These are phyloP conservation scores for Rhododendron kiyosumense DNA, from an alignment of 148 eudicot genomes.

Conservation along the genomic window DNA sequence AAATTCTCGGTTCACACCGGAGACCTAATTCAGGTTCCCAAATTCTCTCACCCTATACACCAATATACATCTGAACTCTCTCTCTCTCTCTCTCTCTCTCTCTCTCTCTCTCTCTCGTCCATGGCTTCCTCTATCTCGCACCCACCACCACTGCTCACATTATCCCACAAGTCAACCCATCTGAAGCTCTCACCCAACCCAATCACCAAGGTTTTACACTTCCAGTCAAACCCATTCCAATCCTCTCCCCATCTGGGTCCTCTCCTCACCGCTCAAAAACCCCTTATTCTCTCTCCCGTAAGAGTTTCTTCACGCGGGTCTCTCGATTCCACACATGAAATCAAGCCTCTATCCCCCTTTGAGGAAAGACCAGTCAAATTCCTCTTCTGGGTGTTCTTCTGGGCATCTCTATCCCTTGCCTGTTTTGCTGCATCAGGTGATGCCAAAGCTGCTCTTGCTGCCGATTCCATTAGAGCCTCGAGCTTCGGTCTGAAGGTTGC, in stretches of 20 bases:
- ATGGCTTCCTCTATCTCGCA: conserved; percentile 22
- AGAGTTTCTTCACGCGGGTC: conserved; percentile 28
- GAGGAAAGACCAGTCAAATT: conserved; percentile 57
- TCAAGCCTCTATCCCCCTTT: conserved; percentile 12
- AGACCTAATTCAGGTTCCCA: neutral
- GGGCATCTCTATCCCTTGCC: conserved; percentile 76
- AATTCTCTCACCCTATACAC: neutral
- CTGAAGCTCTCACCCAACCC: conserved; percentile 9
- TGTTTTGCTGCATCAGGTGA: conserved; percentile 70
- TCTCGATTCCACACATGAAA: conserved; percentile 20
- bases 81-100: no score
- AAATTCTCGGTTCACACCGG: no score
- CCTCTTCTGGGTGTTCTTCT: conserved; percentile 63
- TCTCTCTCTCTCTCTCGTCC: conserved; percentile 23
- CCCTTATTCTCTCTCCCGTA: conserved; percentile 10
- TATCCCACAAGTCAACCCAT: conserved; percentile 8
- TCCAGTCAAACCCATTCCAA: conserved; percentile 23
- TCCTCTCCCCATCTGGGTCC: conserved; percentile 12
- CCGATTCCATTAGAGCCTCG: conserved; percentile 78
- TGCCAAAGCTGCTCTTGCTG: conserved; percentile 31
- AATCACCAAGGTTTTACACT: conserved; percentile 1
- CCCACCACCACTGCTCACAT: neutral
- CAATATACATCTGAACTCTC: neutral
- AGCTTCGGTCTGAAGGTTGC: conserved; percentile 72
- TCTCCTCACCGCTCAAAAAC: conserved; percentile 14